A percentile compares a stretch with the other conserved stretches of the same genome.
phyloP scores from a whole-genome alignment of 192 early-diverging fungal genomes.

The Pilobolus umbonatus region DNA sequence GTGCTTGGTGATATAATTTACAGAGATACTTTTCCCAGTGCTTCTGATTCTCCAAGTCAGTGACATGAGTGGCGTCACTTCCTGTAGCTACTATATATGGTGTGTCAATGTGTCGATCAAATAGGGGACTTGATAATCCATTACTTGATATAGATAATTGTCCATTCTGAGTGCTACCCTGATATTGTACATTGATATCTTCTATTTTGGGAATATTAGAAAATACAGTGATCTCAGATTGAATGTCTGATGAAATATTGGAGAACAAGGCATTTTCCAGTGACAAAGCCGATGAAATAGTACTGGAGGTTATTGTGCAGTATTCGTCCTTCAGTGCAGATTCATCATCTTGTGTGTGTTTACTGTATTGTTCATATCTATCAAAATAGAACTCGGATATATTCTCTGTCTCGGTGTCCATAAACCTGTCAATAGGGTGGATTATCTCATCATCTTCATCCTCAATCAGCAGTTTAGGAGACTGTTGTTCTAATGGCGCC shows the following conservation, averaged over 20 bases:
- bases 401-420: no score
- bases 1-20: background rate
- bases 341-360: no score
- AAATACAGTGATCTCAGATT: conserved; percentile 1
- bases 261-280: conserved; percentile 4
- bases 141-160: background rate
- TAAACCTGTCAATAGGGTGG: no score
- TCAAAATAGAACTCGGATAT: no score
- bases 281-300: background rate
- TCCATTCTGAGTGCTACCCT: background rate
- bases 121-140: conserved; percentile 3
- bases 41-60: no score
- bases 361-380: no score
- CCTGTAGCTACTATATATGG: no score
- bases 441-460: no score
- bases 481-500: no score
- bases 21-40: conserved; percentile 6
- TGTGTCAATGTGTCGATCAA: no score
- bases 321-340: conserved; percentile 1
- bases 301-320: background rate
- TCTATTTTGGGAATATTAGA: background rate
- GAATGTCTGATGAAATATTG: background rate
- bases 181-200: conserved; percentile 1
- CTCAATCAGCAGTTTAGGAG: no score
- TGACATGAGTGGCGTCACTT: conserved; percentile 6